Conservation (phyloP, 495 filamentous ascomycete genomes). For the Physcia stellaris region DNA sequence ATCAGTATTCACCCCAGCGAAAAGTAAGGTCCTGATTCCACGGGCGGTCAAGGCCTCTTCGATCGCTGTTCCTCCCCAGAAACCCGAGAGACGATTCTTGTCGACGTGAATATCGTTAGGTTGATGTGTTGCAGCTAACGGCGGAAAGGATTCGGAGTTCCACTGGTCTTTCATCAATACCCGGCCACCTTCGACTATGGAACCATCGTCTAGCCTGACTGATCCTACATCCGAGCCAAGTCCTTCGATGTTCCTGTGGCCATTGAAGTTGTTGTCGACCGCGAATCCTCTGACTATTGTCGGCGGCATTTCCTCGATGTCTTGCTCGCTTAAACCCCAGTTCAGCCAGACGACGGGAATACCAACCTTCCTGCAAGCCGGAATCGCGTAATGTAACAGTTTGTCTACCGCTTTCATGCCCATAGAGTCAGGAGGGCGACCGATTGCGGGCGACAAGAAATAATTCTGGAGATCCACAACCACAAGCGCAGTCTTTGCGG, state of each 20-base stretch:
- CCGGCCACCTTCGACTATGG: conserved; percentile 27
- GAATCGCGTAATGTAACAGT: conserved; percentile 24
- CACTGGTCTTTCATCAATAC: conserved; percentile 37
- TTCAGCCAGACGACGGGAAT: conserved; percentile 45
- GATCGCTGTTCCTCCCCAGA: conserved; percentile 28
- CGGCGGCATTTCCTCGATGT: conserved; percentile 37
- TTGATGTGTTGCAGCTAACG: conserved; percentile 26
- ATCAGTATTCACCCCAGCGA: conserved; percentile 46
- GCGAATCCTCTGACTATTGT: conserved; percentile 33
- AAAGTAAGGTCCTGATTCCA: conserved; percentile 37
- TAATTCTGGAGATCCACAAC: conserved; percentile 53
- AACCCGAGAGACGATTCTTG: conserved; percentile 44
- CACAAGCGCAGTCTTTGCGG: conserved; percentile 33
- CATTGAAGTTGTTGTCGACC: conserved; percentile 16
- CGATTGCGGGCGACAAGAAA: conserved; percentile 34
- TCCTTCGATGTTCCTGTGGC: conserved; percentile 16
- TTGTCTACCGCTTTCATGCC: conserved; percentile 19
- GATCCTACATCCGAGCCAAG: conserved; percentile 31
- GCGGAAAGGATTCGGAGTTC: conserved; percentile 37
- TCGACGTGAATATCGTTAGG: conserved; percentile 36
- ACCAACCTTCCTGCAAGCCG: conserved; percentile 29
- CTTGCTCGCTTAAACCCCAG: conserved; percentile 42
- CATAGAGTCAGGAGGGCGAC: conserved; percentile 14
- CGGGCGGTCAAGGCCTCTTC: conserved; percentile 23
- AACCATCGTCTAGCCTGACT: conserved; percentile 24